Evolutionary conservation across 2,329 filamentous ascomycete genomes (phyloP).

Genomic region (Fusarium scirpi): DNA sequence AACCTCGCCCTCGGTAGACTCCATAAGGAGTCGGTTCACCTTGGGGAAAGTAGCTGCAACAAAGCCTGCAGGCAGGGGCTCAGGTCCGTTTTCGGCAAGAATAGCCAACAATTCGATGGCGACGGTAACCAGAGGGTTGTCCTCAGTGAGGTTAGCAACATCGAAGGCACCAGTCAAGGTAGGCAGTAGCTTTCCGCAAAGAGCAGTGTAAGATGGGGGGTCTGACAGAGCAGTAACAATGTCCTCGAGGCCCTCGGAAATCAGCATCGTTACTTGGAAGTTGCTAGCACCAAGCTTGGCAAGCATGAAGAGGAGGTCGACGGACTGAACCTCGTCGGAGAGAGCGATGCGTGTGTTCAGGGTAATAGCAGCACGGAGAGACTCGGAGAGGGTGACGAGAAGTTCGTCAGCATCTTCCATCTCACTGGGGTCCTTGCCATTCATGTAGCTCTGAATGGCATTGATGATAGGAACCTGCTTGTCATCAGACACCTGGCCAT

Average conservation of each 20-base stretch:
- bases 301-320: slow-evolving; percentile 87
- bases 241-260: slow-evolving; percentile 92
- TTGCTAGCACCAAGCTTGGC: slow-evolving; percentile 90
- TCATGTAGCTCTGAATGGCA: slow-evolving; percentile 80
- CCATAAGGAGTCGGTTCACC: slow-evolving; percentile 83
- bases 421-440: slow-evolving; percentile 82
- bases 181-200: slow-evolving; percentile 89
- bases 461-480: slow-evolving; percentile 71
- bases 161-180: slow-evolving; percentile 91
- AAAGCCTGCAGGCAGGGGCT: slow-evolving; percentile 88
- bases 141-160: slow-evolving; percentile 84
- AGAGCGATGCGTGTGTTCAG: slow-evolving; percentile 82
- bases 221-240: slow-evolving; percentile 78
- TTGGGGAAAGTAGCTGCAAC: slow-evolving; percentile 89
- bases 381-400: slow-evolving; percentile 88
- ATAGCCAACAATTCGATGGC: slow-evolving; percentile 86
- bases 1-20: slow-evolving; percentile 86
- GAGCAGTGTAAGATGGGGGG: slow-evolving; percentile 76
- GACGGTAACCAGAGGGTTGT: slow-evolving; percentile 85
- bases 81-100: slow-evolving; percentile 83
- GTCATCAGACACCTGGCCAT: slow-evolving; percentile 63
- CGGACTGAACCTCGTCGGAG: slow-evolving; percentile 76
- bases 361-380: slow-evolving; percentile 83
- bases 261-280: slow-evolving; percentile 89
- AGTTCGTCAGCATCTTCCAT: slow-evolving; percentile 92